Percentiles rank a stretch among this genome's conserved stretches.
These are phyloP conservation scores for Nelumbo lutea DNA, from an alignment of 164 flowering plant genomes.

Conservation along the genomic window DNA sequence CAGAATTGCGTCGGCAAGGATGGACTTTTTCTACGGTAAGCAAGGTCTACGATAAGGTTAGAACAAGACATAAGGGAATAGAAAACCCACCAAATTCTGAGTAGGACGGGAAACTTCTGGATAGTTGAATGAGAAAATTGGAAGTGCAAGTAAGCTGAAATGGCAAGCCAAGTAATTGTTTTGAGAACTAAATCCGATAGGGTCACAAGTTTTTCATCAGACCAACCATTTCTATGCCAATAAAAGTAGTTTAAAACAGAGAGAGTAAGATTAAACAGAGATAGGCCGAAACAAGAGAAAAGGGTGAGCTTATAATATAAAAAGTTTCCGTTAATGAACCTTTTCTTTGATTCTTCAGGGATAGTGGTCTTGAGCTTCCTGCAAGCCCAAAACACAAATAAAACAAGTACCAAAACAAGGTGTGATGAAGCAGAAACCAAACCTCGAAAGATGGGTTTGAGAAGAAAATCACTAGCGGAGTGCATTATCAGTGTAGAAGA, in stretches of 20 bases:
- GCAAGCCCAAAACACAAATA: slow-evolving; percentile 34
- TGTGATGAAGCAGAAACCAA: slow-evolving; percentile 47
- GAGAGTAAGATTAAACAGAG: slow-evolving; percentile 36
- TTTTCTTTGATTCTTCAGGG: slow-evolving; percentile 18
- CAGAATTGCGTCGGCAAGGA: slow-evolving; percentile 15
- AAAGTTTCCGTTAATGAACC: slow-evolving; percentile 13
- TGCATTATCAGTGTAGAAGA: slow-evolving; percentile 1
- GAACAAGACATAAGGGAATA: slow-evolving; percentile 20
- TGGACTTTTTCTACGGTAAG: not conserved
- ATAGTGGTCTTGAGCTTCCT: slow-evolving; percentile 16
- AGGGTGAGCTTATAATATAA: slow-evolving; percentile 29
- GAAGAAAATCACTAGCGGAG: slow-evolving; percentile 25
- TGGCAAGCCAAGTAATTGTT: slow-evolving; percentile 44
- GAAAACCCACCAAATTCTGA: slow-evolving; percentile 32
- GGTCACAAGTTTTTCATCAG: slow-evolving; percentile 35
- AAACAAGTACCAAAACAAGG: slow-evolving; percentile 35
- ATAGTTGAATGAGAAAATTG: slow-evolving; percentile 14
- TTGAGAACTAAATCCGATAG: slow-evolving; percentile 43
- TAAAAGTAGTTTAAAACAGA: slow-evolving; percentile 37
- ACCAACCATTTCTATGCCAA: slow-evolving; percentile 60
- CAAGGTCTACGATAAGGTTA: slow-evolving; percentile 21
- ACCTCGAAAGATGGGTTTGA: slow-evolving; percentile 43
- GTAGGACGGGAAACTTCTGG: slow-evolving; percentile 14
- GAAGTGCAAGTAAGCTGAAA: slow-evolving; percentile 32
- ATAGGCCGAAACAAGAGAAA: slow-evolving; percentile 36